Conservation (phyloP, 202 grass and related monocot species). For the Panicum hallii region DNA sequence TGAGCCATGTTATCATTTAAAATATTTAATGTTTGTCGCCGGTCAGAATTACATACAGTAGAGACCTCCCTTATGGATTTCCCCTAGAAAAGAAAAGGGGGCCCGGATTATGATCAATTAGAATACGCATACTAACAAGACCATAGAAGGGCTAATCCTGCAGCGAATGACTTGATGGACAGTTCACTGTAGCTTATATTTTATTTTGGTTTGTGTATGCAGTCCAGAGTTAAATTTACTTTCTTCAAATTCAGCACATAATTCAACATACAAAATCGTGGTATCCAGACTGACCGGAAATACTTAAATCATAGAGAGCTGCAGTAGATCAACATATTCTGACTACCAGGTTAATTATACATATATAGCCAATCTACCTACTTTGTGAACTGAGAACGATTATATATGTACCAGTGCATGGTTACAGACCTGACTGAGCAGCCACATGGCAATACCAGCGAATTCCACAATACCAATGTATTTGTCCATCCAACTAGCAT, state of each 20-base stretch:
- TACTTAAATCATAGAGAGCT: neutral
- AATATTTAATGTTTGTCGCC: neutral
- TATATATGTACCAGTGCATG: slow-evolving; percentile 14
- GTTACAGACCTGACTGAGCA: slow-evolving; percentile 84
- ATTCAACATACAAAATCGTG: neutral
- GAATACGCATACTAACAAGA: slow-evolving; percentile 27
- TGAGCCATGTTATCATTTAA: neutral
- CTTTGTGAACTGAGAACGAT: neutral
- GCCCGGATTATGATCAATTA: neutral
- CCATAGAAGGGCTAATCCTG: slow-evolving; percentile 12
- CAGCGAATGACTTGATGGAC: neutral
- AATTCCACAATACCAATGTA: slow-evolving; percentile 97
- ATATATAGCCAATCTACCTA: neutral
- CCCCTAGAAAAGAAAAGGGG: neutral
- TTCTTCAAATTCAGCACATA: neutral
- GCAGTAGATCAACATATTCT: slow-evolving; percentile 22
- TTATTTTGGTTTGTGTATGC: neutral
- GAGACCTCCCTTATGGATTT: neutral
- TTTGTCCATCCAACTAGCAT: slow-evolving; percentile 96
- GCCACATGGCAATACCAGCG: slow-evolving; percentile 88
- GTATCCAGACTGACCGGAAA: slow-evolving; percentile 14
- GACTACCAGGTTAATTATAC: neutral
- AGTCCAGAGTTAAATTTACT: neutral
- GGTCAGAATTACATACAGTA: neutral
- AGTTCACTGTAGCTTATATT: neutral